These are phyloP conservation scores for Phialophora chinensis DNA, from an alignment of 2,329 filamentous ascomycete species.

Conservation along the genomic window DNA sequence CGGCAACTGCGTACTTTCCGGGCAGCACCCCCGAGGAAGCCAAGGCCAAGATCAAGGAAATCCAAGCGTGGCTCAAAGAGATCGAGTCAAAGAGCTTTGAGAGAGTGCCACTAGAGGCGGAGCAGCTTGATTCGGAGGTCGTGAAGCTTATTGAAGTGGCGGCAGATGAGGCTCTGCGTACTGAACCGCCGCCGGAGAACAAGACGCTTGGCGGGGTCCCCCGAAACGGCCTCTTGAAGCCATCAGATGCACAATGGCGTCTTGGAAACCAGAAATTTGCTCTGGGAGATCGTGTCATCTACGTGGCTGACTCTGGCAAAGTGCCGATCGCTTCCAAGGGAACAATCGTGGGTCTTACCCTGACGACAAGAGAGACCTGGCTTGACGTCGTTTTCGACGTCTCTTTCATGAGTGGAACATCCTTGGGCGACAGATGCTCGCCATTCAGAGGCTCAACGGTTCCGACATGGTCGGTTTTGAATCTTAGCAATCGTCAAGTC, in stretches of 20 bases:
- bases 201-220: constrained; percentile 82
- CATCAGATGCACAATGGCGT: constrained; percentile 92
- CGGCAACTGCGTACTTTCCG: constrained; percentile 85
- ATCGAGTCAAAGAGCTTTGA: constrained; percentile 92
- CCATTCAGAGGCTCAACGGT: constrained; percentile 95
- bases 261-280: constrained; percentile 81
- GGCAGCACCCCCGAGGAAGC: constrained; percentile 65
- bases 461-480: constrained; percentile 83
- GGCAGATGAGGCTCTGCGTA: constrained; percentile 67
- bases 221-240: constrained; percentile 85
- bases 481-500: constrained; percentile 81
- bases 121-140: constrained; percentile 90
- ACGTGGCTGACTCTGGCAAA: constrained; percentile 89
- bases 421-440: constrained; percentile 85
- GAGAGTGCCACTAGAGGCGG: constrained; percentile 91
- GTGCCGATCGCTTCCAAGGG: constrained; percentile 91
- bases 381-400: constrained; percentile 93
- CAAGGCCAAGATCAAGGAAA: constrained; percentile 85
- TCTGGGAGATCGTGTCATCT: constrained; percentile 90
- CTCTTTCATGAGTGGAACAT: constrained; percentile 96
- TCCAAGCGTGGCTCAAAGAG: constrained; percentile 88
- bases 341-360: constrained; percentile 93
- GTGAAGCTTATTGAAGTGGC: constrained; percentile 80
- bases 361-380: constrained; percentile 79
- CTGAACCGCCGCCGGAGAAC: constrained; percentile 60